phyloP scores from a whole-genome alignment of 2,329 filamentous ascomycete genomes.

The Fusarium sp. region DNA sequence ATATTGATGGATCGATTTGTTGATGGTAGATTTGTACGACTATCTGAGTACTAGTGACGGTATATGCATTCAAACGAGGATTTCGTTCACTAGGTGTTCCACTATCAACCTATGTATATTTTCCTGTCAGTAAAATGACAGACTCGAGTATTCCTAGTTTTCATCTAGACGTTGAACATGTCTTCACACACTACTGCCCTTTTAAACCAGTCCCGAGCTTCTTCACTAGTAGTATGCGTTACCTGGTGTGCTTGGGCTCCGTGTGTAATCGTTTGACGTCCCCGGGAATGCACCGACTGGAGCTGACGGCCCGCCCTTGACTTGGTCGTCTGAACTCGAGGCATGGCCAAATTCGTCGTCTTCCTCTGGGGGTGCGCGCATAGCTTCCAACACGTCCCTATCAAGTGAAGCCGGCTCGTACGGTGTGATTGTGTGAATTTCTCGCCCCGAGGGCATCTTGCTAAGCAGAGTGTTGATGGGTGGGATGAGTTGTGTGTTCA shows the following conservation, averaged over 20 bases:
- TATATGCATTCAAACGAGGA: neutral
- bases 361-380: constrained; percentile 56
- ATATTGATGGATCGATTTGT: neutral
- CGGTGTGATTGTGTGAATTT: constrained; percentile 78
- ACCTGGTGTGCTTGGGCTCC: constrained; percentile 43
- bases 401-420: constrained; percentile 74
- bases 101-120: too few species aligned
- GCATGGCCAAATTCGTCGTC: constrained; percentile 48
- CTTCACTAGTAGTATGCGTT: constrained; percentile 51
- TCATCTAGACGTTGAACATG: neutral
- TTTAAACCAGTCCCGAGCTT: neutral
- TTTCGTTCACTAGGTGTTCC: neutral
- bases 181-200: neutral
- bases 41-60: too few species aligned
- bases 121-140: neutral
- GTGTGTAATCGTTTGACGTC: constrained; percentile 52
- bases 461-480: constrained; percentile 75
- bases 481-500: constrained; percentile 82
- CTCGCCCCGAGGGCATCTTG: constrained; percentile 85
- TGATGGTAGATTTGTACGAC: too few species aligned
- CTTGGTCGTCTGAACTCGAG: constrained; percentile 53
- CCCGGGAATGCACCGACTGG: constrained; percentile 63
- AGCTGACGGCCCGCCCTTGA: constrained; percentile 41
- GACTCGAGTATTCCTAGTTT: neutral
- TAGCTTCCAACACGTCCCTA: constrained; percentile 68